These are phyloP conservation scores for Senna siamea DNA, from an alignment of 306 rosid species.

Conservation along the genomic window DNA sequence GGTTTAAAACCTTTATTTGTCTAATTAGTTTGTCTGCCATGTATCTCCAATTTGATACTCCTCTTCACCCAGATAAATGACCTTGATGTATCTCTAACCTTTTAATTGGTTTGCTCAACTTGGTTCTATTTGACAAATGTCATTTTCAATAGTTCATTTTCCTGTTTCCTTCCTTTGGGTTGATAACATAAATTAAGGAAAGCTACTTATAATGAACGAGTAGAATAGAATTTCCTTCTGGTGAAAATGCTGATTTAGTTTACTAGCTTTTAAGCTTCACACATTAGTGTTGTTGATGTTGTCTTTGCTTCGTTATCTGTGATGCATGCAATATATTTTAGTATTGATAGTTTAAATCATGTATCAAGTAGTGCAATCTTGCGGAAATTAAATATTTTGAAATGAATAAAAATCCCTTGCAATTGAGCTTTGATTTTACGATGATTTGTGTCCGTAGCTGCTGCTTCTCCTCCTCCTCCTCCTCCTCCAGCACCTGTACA, in stretches of 20 bases:
- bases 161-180: too few species aligned
- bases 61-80: too few species aligned
- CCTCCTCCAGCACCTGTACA: constrained; percentile 34
- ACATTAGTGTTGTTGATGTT: not conserved
- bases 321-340: not conserved
- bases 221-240: not conserved
- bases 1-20: too few species aligned
- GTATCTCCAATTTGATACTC: too few species aligned
- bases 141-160: too few species aligned
- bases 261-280: not conserved
- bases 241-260: not conserved
- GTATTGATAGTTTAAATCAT: not conserved
- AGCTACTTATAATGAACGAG: not conserved
- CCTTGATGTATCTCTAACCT: too few species aligned
- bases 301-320: not conserved
- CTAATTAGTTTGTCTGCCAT: too few species aligned
- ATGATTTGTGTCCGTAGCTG: constrained; percentile 18
- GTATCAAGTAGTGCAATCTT: not conserved
- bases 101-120: too few species aligned
- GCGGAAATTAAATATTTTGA: too few species aligned
- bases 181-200: too few species aligned
- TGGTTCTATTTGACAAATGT: too few species aligned
- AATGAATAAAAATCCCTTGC: not conserved
- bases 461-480: constrained; percentile 24
- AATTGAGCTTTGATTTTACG: not conserved